Conservation (phyloP, 2,329 filamentous ascomycete genomes). For the Pezicula carpinea region DNA sequence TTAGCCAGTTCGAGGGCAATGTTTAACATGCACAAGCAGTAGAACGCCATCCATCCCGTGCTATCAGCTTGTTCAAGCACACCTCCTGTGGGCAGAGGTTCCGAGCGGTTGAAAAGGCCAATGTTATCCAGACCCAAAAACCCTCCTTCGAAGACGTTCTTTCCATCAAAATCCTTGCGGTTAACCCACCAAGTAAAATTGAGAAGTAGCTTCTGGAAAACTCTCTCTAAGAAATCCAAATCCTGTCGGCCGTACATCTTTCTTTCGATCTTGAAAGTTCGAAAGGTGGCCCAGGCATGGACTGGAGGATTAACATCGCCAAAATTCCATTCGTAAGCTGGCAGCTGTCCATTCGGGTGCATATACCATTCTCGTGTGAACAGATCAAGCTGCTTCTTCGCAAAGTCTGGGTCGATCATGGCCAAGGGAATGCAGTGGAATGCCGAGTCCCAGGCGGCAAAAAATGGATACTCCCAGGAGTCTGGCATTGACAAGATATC, state of each 20-base stretch:
- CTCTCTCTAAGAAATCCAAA: constrained; percentile 89
- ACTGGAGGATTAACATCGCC: constrained; percentile 95
- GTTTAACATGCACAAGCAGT: constrained; percentile 94
- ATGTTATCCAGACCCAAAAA: constrained; percentile 97
- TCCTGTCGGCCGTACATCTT: constrained; percentile 96
- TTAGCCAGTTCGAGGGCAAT: constrained; percentile 94
- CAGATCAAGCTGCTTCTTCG: constrained; percentile 94
- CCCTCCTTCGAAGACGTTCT: constrained; percentile 95
- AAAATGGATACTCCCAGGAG: constrained; percentile 98
- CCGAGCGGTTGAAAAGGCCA: constrained; percentile 93
- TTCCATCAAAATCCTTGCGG: constrained; percentile 87
- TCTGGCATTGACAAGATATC: constrained; percentile 97
- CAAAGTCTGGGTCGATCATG: constrained; percentile 97
- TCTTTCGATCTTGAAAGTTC: constrained; percentile 96
- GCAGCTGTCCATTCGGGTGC: constrained; percentile 93
- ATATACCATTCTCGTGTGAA: constrained; percentile 99
- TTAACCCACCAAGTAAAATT: constrained; percentile 99
- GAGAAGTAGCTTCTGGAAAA: constrained; percentile 91
- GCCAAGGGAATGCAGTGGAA: constrained; percentile 95
- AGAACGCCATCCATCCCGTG: constrained; percentile 99
- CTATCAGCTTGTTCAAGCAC: constrained; percentile 94
- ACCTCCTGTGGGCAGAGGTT: constrained; percentile 89
- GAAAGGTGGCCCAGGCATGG: constrained; percentile 92
- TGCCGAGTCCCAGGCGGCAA: constrained; percentile 93
- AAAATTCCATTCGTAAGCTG: constrained; percentile 96